Evolutionary conservation across 179 eudicot genomes (phyloP).

Genomic region (Beta macrorhiza): DNA sequence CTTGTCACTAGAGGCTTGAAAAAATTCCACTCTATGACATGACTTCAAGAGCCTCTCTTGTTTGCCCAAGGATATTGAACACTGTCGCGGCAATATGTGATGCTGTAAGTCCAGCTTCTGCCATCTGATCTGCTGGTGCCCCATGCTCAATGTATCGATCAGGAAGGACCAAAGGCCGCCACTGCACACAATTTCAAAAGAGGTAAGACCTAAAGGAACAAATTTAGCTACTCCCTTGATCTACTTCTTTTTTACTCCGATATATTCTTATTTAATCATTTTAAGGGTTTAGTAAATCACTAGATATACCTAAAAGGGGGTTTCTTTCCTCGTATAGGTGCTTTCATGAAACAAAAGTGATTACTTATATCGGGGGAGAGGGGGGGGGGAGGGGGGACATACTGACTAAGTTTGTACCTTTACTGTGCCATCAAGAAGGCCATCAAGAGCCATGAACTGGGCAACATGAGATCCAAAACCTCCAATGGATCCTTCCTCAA

Average conservation of each 20-base stretch:
- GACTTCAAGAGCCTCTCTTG: constrained; percentile 86
- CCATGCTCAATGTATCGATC: constrained; percentile 96
- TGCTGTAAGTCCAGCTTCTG: constrained; percentile 84
- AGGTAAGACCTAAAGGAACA: not conserved
- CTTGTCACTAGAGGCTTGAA: not conserved
- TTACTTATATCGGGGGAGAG: not conserved
- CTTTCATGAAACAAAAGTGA: not conserved
- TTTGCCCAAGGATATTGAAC: constrained; percentile 73
- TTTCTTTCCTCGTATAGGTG: not conserved
- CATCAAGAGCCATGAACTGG: constrained; percentile 92
- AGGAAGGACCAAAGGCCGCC: constrained; percentile 97
- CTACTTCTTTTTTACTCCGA: not conserved
- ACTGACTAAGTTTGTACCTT: constrained; percentile 49
- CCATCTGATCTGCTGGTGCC: constrained; percentile 65
- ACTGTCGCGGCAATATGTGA: constrained; percentile 87
- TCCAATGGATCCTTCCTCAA: constrained; percentile 96
- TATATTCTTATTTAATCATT: too few species aligned
- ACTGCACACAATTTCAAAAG: constrained; percentile 51
- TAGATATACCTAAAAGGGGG: not conserved
- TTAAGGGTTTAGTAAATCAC: not conserved
- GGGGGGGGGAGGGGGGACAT: too few species aligned
- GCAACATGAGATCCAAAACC: constrained; percentile 97
- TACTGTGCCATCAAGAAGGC: constrained; percentile 80
- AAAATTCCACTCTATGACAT: constrained; percentile 37
- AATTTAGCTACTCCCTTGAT: not conserved